Evolutionary conservation across 306 rosid genomes (phyloP), one percentile per base, ranked within the genome.

Genomic region (Vachellia pachyceras): DNA sequence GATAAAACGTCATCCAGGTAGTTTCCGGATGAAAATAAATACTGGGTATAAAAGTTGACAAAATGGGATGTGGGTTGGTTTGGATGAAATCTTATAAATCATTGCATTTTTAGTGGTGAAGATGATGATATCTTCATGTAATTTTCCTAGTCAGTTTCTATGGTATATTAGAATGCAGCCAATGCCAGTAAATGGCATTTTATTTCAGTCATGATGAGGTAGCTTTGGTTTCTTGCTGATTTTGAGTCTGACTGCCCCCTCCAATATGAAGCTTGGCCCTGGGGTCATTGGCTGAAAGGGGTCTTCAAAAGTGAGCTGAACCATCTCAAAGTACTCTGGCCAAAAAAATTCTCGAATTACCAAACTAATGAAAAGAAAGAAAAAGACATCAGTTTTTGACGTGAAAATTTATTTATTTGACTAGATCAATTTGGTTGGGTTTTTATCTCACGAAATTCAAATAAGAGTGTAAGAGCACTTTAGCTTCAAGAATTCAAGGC

Each of bases 1-100:
- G 99, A 92, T 84, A 92, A 81, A 72, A 65, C 82, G 5, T 68
- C 82, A 8, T 47, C 97, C 67, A 82, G 78, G 85, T 89, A 88
- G 82, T 44, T 78, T 84, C 65, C 73, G 73, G 82, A 42, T 67
- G 50, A 57, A 36, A 78, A 29, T 29, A 29, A 29, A 76, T 77
- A 23, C 82, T 73, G 80, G 91, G 85, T 74, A 79, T 77, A 9
- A 73, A 35, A 22, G 74, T 33, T 15, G 52, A 74, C 84, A 64
- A 73, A 78, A 80, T 70, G 10, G 55, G 14, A 46, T 25, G 49
- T 69, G 72, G 85, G 42, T 41, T 78, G 72, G 67, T 74, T 61
- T 35, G 83, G 76, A 82, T 15, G 29, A 72, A 72, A 72, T 72
- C 61, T 17, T 17, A 22, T 69, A 33, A 42, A n/a, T 11, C 29